phyloP scores from a whole-genome alignment of 495 filamentous ascomycete species.

The Annulohypoxylon moriforme region DNA sequence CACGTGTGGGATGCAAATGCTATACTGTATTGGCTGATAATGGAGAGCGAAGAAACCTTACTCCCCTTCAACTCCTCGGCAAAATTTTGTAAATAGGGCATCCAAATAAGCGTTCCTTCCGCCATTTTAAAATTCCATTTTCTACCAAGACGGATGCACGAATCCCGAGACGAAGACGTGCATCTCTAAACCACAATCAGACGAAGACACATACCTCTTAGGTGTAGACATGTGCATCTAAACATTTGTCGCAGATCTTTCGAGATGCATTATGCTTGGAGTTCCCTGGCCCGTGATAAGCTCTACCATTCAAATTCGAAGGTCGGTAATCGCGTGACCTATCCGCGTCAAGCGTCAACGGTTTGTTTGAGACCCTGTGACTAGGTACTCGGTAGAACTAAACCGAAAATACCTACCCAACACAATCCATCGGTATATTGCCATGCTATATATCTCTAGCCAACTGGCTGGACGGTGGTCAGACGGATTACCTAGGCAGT shows the following conservation, averaged over 20 bases:
- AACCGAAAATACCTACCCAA: slow-evolving; percentile 8
- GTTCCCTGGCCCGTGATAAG: slow-evolving; percentile 26
- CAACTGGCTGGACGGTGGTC: background rate
- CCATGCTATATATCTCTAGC: slow-evolving; percentile 27
- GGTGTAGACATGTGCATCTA: slow-evolving; percentile 10
- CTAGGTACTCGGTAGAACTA: slow-evolving; percentile 4
- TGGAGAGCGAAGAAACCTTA: background rate
- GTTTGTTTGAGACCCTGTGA: slow-evolving; percentile 27
- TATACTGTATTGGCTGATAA: background rate
- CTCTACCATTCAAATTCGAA: slow-evolving; percentile 21
- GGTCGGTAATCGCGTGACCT: slow-evolving; percentile 36
- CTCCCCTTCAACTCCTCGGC: slow-evolving; percentile 1
- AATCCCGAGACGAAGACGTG: slow-evolving; percentile 27
- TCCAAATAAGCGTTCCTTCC: slow-evolving; percentile 6
- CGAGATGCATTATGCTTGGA: slow-evolving; percentile 24
- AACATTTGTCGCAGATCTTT: slow-evolving; percentile 37
- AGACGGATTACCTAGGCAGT: slow-evolving; percentile 4
- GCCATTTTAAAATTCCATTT: slow-evolving; percentile 16
- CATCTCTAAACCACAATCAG: slow-evolving; percentile 10
- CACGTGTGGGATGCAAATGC: background rate
- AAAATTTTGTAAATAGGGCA: background rate
- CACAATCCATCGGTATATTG: slow-evolving; percentile 7
- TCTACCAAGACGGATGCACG: slow-evolving; percentile 32
- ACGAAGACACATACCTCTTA: slow-evolving; percentile 7
- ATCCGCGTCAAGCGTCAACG: slow-evolving; percentile 16